A percentile compares a stretch with the other conserved stretches of the same genome.
These are phyloP conservation scores for Pelargonium cotyledonis DNA, from an alignment of 441 rosid species.

Conservation along the genomic window DNA sequence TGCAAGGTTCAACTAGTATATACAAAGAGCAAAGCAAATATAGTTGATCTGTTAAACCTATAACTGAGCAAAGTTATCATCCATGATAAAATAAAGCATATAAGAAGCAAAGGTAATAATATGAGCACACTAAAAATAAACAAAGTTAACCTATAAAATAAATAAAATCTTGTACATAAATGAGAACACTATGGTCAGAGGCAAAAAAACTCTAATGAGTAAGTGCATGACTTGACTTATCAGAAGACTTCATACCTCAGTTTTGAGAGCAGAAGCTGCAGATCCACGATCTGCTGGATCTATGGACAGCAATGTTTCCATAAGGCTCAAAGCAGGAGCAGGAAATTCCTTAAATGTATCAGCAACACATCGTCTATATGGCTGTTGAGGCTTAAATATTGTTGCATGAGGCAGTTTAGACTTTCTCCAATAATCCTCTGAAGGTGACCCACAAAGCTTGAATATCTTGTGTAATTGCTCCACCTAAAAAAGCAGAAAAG, in stretches of 20 bases:
- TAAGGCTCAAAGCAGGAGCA: slow-evolving; percentile 65
- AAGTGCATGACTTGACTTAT: neutral
- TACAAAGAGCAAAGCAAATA: too few relatives aligned
- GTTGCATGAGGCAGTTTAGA: slow-evolving; percentile 92
- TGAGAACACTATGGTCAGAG: too few relatives aligned
- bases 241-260: slow-evolving; percentile 47
- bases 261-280: slow-evolving; percentile 62
- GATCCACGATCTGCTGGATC: slow-evolving; percentile 89
- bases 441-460: slow-evolving; percentile 92
- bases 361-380: slow-evolving; percentile 76
- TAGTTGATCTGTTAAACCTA: too few relatives aligned
- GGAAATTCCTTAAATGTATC: slow-evolving; percentile 93
- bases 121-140: too few relatives aligned
- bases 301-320: slow-evolving; percentile 73
- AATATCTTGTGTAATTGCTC: slow-evolving; percentile 95
- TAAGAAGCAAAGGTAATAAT: too few relatives aligned
- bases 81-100: too few relatives aligned
- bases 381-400: slow-evolving; percentile 88
- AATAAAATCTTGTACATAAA: neutral
- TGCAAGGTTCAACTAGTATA: too few relatives aligned
- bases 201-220: too few relatives aligned
- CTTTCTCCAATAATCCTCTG: slow-evolving; percentile 92
- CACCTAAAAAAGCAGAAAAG: slow-evolving; percentile 46
- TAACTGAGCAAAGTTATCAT: too few relatives aligned
- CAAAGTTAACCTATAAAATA: too few relatives aligned